These are phyloP conservation scores for Lipomyces mesembrius DNA, from an alignment of 805 yeast species.

Conservation along the genomic window DNA sequence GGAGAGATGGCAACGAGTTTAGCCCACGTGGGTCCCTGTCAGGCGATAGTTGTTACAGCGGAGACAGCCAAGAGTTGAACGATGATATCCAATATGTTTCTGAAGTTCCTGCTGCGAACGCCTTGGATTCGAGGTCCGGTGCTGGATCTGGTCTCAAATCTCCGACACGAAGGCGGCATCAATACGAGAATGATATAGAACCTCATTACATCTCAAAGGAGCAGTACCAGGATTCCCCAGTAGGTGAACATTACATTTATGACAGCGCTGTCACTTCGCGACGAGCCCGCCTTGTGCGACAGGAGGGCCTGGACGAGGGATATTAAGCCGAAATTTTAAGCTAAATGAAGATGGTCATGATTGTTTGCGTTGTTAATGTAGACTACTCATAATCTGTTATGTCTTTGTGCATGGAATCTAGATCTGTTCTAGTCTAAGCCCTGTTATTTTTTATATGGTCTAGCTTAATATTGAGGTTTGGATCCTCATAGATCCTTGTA, in stretches of 20 bases:
- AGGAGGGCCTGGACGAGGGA: constrained; percentile 2
- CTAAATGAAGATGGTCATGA: neutral
- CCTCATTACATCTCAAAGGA: neutral
- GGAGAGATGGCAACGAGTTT: neutral
- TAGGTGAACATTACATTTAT: constrained; percentile 2
- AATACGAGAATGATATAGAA: neutral
- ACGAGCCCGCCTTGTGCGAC: constrained; percentile 21
- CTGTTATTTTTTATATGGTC: too few relatives aligned
- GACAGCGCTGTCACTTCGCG: constrained; percentile 8
- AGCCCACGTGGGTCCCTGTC: neutral
- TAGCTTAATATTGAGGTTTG: too few relatives aligned
- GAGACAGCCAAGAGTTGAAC: neutral
- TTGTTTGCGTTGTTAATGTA: neutral
- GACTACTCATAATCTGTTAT: neutral
- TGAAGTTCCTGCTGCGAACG: neutral
- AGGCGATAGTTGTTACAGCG: neutral
- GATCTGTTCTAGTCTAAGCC: too few relatives aligned
- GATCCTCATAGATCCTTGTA: too few relatives aligned
- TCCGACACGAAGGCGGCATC: neutral
- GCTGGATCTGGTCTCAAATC: neutral
- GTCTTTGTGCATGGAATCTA: neutral
- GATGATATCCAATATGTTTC: neutral
- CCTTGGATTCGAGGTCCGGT: neutral
- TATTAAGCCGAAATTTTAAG: neutral
- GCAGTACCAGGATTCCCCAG: neutral